These are phyloP conservation scores for Lodderomyces jiufengensis DNA, from an alignment of 1,139 yeast genomes.

Conservation along the genomic window DNA sequence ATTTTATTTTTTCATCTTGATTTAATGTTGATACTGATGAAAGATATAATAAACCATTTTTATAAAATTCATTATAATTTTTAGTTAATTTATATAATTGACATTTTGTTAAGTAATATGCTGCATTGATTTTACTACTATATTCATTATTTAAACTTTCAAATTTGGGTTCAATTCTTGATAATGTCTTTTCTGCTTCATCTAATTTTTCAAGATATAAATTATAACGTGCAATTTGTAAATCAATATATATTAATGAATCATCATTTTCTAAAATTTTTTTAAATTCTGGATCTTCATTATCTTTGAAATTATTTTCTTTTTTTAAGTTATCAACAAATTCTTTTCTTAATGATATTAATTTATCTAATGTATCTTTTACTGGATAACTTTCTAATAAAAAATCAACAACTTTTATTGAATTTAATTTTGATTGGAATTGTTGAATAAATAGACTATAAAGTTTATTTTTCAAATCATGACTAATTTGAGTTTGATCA, in stretches of 20 bases:
- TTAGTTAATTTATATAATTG: slow-evolving; percentile 70
- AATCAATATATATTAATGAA: slow-evolving; percentile 57
- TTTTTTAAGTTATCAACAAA: slow-evolving; percentile 38
- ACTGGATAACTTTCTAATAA: slow-evolving; percentile 51
- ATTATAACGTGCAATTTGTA: slow-evolving; percentile 75
- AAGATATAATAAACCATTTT: slow-evolving; percentile 53
- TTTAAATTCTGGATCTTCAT: slow-evolving; percentile 29
- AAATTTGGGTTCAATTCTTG: slow-evolving; percentile 53
- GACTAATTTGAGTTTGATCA: slow-evolving; percentile 41
- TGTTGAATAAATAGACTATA: slow-evolving; percentile 68
- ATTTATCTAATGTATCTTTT: slow-evolving; percentile 52
- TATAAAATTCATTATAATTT: slow-evolving; percentile 78
- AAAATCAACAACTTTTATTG: slow-evolving; percentile 74
- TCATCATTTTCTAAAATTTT: slow-evolving; percentile 38
- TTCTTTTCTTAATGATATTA: slow-evolving; percentile 47
- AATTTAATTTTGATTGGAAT: slow-evolving; percentile 71
- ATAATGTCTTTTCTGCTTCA: slow-evolving; percentile 69
- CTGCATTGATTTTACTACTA: slow-evolving; percentile 72
- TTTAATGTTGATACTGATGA: slow-evolving; percentile 42
- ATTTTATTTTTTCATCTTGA: slow-evolving; percentile 29
- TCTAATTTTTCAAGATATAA: slow-evolving; percentile 55
- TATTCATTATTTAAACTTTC: slow-evolving; percentile 52
- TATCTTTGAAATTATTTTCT: slow-evolving; percentile 24
- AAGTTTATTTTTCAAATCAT: slow-evolving; percentile 57
- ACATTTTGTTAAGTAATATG: slow-evolving; percentile 78